Percentiles rank a stretch among this genome's conserved stretches.
phyloP scores from a whole-genome alignment of 176 grass and related monocot genomes.

The Paspalum vaginatum region DNA sequence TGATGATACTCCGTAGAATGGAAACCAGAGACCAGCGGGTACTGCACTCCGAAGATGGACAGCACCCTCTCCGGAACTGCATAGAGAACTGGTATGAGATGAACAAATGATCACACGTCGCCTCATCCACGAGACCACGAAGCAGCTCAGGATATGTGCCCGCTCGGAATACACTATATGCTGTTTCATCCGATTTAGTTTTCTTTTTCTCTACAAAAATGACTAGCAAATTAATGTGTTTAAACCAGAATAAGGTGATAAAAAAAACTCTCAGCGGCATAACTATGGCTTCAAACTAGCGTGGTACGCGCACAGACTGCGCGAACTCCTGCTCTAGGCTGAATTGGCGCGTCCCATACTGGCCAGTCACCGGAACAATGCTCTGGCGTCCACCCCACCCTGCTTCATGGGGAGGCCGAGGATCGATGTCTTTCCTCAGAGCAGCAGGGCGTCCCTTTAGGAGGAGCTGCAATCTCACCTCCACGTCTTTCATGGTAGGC shows the following conservation, averaged over 20 bases:
- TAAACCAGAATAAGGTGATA: too few relatives aligned
- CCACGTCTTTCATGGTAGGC: conserved; percentile 42
- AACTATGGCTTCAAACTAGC: neutral
- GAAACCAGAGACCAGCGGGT: too few relatives aligned
- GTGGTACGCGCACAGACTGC: conserved; percentile 12
- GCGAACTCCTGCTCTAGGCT: conserved; percentile 23
- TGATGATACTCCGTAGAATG: too few relatives aligned
- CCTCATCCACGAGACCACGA: too few relatives aligned
- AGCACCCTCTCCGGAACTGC: too few relatives aligned
- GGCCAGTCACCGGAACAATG: neutral
- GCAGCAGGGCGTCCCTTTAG: neutral
- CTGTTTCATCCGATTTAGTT: neutral
- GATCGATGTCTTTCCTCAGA: neutral
- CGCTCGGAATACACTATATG: too few relatives aligned
- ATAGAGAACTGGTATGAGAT: too few relatives aligned
- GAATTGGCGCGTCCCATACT: conserved; percentile 23
- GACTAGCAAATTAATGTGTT: too few relatives aligned
- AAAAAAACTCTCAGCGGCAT: neutral
- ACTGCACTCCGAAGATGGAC: too few relatives aligned
- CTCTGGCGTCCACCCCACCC: neutral
- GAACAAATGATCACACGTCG: too few relatives aligned
- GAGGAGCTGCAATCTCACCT: conserved; percentile 23
- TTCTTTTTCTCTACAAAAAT: neutral
- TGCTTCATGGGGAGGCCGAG: neutral
- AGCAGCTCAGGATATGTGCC: too few relatives aligned